phyloP scores from a whole-genome alignment of 306 rosid genomes.

The Biancaea sappan region DNA sequence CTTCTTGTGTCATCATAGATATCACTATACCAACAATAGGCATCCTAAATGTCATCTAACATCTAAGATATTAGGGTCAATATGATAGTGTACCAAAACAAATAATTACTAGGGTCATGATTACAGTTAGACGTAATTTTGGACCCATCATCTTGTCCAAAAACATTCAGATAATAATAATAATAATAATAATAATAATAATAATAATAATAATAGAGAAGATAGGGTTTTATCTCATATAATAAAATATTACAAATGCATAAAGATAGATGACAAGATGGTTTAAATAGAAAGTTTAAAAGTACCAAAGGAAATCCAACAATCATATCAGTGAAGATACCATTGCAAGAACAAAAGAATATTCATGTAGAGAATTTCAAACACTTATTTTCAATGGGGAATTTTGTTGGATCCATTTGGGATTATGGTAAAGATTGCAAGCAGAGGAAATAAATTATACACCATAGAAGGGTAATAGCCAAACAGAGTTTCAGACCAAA shows the following conservation, averaged over 20 bases:
- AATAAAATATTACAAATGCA: not conserved
- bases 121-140: not conserved
- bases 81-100: not conserved
- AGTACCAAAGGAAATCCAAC: not conserved
- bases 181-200: no score
- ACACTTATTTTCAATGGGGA: not conserved
- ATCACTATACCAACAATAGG: not conserved
- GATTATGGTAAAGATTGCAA: not conserved
- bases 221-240: not conserved
- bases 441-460: not conserved
- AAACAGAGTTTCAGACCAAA: not conserved
- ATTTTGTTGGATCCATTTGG: not conserved
- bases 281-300: constrained; percentile 5
- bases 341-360: not conserved
- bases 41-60: not conserved
- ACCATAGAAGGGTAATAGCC: no score
- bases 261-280: not conserved
- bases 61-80: not conserved
- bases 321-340: constrained; percentile 5
- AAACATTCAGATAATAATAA: no score
- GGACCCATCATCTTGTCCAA: not conserved
- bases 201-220: not conserved
- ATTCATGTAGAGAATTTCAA: not conserved
- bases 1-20: not conserved
- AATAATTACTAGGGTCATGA: not conserved